These are phyloP conservation scores for Coemansia sp. DNA, from an alignment of 192 early-diverging fungal genomes.

Conservation along the genomic window DNA sequence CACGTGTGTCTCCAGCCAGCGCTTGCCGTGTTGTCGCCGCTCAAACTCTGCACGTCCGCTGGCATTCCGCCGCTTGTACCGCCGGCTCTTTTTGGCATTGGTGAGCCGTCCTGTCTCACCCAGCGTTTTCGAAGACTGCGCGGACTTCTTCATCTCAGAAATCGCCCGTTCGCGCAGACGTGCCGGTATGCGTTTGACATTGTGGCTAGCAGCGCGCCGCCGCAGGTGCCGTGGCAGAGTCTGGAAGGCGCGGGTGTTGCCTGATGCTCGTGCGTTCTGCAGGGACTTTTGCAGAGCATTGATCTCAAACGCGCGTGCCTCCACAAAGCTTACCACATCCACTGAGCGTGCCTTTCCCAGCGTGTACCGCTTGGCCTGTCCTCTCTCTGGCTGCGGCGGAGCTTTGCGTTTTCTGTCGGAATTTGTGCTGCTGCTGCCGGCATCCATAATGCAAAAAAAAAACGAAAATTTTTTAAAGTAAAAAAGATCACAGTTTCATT, in stretches of 20 bases:
- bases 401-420: slow-evolving; percentile 5
- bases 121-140: slow-evolving; percentile 17
- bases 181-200: slow-evolving; percentile 87
- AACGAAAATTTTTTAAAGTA: slow-evolving; percentile 1
- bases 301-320: slow-evolving; percentile 84
- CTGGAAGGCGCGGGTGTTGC: slow-evolving; percentile 78
- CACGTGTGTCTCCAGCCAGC: slow-evolving; percentile 96
- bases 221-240: slow-evolving; percentile 86
- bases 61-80: slow-evolving; percentile 44
- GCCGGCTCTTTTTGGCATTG: slow-evolving; percentile 21
- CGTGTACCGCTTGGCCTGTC: slow-evolving; percentile 9
- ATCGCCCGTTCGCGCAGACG: slow-evolving; percentile 74
- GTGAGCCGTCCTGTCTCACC: slow-evolving; percentile 17
- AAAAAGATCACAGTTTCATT: no score
- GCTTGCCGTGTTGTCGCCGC: slow-evolving; percentile 54
- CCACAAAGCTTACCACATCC: slow-evolving; percentile 45
- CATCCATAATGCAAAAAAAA: background rate
- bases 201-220: slow-evolving; percentile 92
- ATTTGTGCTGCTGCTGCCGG: background rate
- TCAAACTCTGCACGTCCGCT: slow-evolving; percentile 35
- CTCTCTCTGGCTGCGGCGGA: background rate
- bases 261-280: slow-evolving; percentile 54
- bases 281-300: slow-evolving; percentile 79
- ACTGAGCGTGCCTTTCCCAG: slow-evolving; percentile 44
- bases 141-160: slow-evolving; percentile 62